These are phyloP conservation scores for Clonostachys chloroleuca DNA, from an alignment of 2,329 filamentous ascomycete species.

Conservation along the genomic window DNA sequence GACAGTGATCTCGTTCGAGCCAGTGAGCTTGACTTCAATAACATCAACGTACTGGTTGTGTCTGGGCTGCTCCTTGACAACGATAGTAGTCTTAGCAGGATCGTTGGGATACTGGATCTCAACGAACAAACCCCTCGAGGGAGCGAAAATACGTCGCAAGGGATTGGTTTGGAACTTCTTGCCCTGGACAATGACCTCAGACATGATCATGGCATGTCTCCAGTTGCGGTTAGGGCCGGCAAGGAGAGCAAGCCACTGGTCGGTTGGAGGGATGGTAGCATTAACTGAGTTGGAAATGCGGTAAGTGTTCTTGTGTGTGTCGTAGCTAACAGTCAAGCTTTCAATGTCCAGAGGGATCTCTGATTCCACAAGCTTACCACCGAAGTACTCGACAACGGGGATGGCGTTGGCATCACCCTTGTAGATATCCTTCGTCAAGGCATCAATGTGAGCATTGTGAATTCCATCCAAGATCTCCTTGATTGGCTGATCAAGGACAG, in stretches of 20 bases:
- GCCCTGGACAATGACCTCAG: constrained; percentile 90
- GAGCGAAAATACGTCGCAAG: constrained; percentile 85
- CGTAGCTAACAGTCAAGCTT: constrained; percentile 77
- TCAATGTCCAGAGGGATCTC: constrained; percentile 76
- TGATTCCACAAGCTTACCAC: constrained; percentile 74
- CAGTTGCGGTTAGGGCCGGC: constrained; percentile 85
- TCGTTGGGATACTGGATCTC: constrained; percentile 83
- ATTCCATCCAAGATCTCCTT: constrained; percentile 91
- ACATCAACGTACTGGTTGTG: constrained; percentile 86
- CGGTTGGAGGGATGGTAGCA: constrained; percentile 69
- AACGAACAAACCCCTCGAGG: constrained; percentile 79
- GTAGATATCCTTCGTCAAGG: constrained; percentile 77
- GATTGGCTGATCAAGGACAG: constrained; percentile 84
- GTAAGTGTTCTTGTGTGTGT: constrained; percentile 76
- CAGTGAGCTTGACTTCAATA: constrained; percentile 74
- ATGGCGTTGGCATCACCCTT: constrained; percentile 67
- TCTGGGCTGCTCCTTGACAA: constrained; percentile 80
- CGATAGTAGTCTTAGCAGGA: constrained; percentile 77
- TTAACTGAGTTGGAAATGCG: constrained; percentile 73
- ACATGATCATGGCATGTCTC: constrained; percentile 90
- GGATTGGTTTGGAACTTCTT: constrained; percentile 98
- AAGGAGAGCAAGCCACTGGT: constrained; percentile 83
- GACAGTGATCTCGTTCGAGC: constrained; percentile 76
- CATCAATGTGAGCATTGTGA: constrained; percentile 81
- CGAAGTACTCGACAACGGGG: constrained; percentile 90